Conservation (phyloP, 345 rosid genomes). For the Rhodamnia rubescens region DNA sequence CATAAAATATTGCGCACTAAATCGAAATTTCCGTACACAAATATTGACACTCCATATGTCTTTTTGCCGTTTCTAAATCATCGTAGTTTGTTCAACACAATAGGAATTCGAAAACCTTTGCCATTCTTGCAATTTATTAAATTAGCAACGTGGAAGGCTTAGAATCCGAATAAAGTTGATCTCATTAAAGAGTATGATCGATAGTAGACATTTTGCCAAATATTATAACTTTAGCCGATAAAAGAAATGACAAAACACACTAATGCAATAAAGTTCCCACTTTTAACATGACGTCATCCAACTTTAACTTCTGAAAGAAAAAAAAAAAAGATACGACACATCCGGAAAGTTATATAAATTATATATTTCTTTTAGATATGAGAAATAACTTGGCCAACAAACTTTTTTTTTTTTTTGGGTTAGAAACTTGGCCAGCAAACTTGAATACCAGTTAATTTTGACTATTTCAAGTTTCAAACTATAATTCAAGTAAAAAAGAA, state of each 20-base stretch:
- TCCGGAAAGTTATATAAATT: not conserved
- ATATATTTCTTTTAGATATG: no score
- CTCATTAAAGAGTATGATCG: not conserved
- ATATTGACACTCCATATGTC: no score
- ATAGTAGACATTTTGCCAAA: not conserved
- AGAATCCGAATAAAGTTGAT: not conserved
- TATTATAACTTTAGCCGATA: not conserved
- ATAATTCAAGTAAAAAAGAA: not conserved
- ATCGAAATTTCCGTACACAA: no score
- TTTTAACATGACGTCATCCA: not conserved
- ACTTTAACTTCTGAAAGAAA: not conserved
- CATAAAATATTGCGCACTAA: no score
- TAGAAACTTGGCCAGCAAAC: not conserved
- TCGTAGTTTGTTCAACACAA: not conserved
- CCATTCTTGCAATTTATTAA: not conserved
- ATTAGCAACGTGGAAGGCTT: not conserved
- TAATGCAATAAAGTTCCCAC: not conserved
- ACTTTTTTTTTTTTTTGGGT: no score
- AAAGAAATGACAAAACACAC: not conserved
- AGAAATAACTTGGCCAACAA: no score
- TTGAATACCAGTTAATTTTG: not conserved
- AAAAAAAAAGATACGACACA: not conserved
- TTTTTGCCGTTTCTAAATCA: no score
- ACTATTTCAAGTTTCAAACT: not conserved
- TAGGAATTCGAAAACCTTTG: not conserved